Percentiles rank a stretch among this genome's conserved stretches.
These are phyloP conservation scores for Pelargonium exstipulatum DNA, from an alignment of 441 rosid species.

Conservation along the genomic window DNA sequence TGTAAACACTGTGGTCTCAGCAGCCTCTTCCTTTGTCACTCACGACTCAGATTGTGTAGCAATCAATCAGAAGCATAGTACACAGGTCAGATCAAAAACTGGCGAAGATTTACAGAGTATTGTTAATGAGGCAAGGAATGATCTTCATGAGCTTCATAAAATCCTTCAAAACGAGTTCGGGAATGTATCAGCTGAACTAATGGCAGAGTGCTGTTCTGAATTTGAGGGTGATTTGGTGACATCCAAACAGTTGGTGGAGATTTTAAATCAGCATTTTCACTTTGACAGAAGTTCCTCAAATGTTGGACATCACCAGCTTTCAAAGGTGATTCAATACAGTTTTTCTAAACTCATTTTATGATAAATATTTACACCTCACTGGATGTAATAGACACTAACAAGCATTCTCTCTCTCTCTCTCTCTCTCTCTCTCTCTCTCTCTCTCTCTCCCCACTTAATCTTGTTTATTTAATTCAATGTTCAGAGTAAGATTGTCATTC, in stretches of 20 bases:
- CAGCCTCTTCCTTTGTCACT: conserved; percentile 51
- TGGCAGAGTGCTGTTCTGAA: conserved; percentile 41
- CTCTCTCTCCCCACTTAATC: conserved; percentile 1
- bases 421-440: neutral
- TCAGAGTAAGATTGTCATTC: conserved; percentile 64
- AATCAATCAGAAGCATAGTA: conserved; percentile 38
- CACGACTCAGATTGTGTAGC: conserved; percentile 37
- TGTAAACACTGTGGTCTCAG: conserved; percentile 41
- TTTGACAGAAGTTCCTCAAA: conserved; percentile 36
- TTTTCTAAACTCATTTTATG: neutral
- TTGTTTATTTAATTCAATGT: conserved; percentile 23
- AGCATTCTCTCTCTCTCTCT: neutral
- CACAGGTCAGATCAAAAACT: conserved; percentile 33
- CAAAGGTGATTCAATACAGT: conserved; percentile 44
- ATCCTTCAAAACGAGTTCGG: conserved; percentile 39
- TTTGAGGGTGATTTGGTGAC: conserved; percentile 45
- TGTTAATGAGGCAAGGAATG: conserved; percentile 45
- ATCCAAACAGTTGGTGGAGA: conserved; percentile 66
- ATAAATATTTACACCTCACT: conserved; percentile 1
- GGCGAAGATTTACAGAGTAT: conserved; percentile 38
- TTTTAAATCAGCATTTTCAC: conserved; percentile 41
- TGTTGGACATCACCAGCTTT: conserved; percentile 42
- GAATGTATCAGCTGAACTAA: conserved; percentile 36
- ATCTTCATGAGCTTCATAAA: conserved; percentile 48
- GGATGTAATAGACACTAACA: neutral